Conservation (phyloP, 352 stramenopile species). For the Phytopythium litorale region DNA sequence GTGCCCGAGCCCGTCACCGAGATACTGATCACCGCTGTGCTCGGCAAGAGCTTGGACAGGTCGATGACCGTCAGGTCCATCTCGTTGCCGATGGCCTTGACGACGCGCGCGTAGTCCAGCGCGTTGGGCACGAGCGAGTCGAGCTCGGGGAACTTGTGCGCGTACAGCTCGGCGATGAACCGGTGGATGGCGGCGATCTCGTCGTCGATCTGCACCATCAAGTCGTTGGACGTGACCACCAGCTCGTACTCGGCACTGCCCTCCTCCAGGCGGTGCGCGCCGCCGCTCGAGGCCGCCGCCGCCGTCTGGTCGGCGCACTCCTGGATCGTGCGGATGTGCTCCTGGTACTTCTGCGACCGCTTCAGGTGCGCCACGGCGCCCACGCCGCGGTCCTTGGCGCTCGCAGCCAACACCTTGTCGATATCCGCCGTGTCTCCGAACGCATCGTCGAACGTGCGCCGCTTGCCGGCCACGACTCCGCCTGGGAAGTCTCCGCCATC, state of each 20-base stretch:
- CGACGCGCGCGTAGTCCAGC: slow-evolving; percentile 92
- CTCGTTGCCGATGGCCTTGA: slow-evolving; percentile 91
- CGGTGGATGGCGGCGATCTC: slow-evolving; percentile 90
- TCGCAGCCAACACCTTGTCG: slow-evolving; percentile 32
- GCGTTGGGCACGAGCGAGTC: slow-evolving; percentile 91
- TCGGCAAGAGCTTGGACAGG: slow-evolving; percentile 89
- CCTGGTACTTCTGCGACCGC: slow-evolving; percentile 62
- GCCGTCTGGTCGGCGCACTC: slow-evolving; percentile 27
- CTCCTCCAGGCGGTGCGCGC: slow-evolving; percentile 42
- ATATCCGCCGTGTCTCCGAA: slow-evolving; percentile 26
- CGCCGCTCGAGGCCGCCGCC: slow-evolving; percentile 8
- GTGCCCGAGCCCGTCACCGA: slow-evolving; percentile 92
- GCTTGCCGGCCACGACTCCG: slow-evolving; percentile 20
- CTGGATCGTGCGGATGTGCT: slow-evolving; percentile 69
- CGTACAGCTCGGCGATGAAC: slow-evolving; percentile 91
- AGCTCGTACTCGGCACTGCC: slow-evolving; percentile 75
- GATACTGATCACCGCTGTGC: slow-evolving; percentile 93
- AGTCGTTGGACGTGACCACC: slow-evolving; percentile 89
- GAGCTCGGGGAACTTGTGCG: slow-evolving; percentile 93
- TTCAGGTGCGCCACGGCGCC: slow-evolving; percentile 66
- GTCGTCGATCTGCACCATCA: slow-evolving; percentile 93
- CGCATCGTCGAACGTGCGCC: slow-evolving; percentile 13
- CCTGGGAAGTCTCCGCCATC: slow-evolving; percentile 13
- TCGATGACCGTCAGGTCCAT: slow-evolving; percentile 91
- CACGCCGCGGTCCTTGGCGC: slow-evolving; percentile 50